Evolutionary conservation across 108 stramenopile species (phyloP).

Genomic region (Pseudonitzschia multiseries): DNA sequence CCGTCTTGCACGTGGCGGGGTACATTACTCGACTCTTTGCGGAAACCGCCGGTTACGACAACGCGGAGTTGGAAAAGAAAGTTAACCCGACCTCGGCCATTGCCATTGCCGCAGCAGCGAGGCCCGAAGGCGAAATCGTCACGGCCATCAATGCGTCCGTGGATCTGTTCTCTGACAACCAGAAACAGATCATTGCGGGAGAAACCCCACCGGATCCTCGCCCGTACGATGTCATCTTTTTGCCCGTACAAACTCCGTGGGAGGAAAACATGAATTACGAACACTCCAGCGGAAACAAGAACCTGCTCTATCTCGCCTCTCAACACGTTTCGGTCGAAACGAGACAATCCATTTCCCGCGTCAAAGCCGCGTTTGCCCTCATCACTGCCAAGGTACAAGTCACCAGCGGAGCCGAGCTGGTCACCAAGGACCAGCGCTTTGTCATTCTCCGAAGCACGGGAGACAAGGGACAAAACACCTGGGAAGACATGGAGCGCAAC

Average conservation of each 20-base stretch:
- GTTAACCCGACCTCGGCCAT: neutral
- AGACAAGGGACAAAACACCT: constrained; percentile 23
- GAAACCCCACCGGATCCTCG: constrained; percentile 29
- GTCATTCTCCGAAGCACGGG: constrained; percentile 22
- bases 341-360: constrained; percentile 21
- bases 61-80: neutral
- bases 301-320: constrained; percentile 42
- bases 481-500: constrained; percentile 25
- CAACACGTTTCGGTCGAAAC: constrained; percentile 38
- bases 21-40: constrained; percentile 2
- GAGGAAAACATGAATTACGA: constrained; percentile 44
- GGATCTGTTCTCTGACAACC: constrained; percentile 14
- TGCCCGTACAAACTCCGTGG: constrained; percentile 21
- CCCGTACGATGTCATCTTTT: constrained; percentile 42
- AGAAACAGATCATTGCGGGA: neutral
- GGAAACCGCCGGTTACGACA: neutral
- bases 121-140: neutral
- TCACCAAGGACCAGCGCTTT: constrained; percentile 30
- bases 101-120: neutral
- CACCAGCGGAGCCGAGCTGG: constrained; percentile 23
- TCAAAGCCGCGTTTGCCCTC: constrained; percentile 37
- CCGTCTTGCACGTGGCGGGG: neutral
- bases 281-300: constrained; percentile 45
- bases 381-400: constrained; percentile 31
- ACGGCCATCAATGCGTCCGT: constrained; percentile 8